Base-by-base conservation (phyloP, 148 eudicot species). In the Arctostaphylos glauca region DNA sequence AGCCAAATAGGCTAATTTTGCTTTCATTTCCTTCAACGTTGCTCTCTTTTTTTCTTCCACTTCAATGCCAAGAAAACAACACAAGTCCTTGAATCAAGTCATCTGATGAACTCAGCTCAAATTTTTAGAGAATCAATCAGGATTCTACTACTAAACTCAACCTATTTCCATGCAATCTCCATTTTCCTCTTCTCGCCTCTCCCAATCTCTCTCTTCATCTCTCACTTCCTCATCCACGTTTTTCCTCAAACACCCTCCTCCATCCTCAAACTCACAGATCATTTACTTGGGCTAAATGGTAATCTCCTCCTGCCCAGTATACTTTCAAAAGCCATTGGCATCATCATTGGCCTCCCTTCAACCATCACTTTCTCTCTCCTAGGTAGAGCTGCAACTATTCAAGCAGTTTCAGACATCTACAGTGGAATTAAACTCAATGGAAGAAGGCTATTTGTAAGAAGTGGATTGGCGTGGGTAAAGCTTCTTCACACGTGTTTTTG, bases 331-430 rank as follows among this genome's bases (percentile, higher is more conserved):
- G 38, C 72, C 9, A 47, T 79, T 60, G 55, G 21, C 81, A 47
- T 79, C 81, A 62, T 79, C 81, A 60, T 62, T 10, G 62, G 81
- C 73, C 70, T 79, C 25, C 73, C 81, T 70, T 79, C 81, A 43
- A 23, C 73, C 43, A 62, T 79, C 73, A 79, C 81, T 62, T 79
- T 79, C 56, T 79, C 55, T 23, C 81, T 79, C 56, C 73, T 79
- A 12, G 81, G 81, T 23, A 60, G 73, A 23, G 81, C 81, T 12
- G 81, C 81, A 50, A 47, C 73, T 58, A 48, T 79, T 62, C 81
- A 79, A 79, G 72, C 81, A 79, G 81, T 79, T 47, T 79, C 81
- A 44, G 81, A 79, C 14, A 79, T 52, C 70, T 60, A 79, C 71
- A 79, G 8, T 0, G 73, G 71, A 79, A 13, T 62, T 73, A 48